Evolutionary conservation across 139 green algal species (phyloP), one percentile per base, ranked within the genome.

Genomic region (Chlorella sp.): DNA sequence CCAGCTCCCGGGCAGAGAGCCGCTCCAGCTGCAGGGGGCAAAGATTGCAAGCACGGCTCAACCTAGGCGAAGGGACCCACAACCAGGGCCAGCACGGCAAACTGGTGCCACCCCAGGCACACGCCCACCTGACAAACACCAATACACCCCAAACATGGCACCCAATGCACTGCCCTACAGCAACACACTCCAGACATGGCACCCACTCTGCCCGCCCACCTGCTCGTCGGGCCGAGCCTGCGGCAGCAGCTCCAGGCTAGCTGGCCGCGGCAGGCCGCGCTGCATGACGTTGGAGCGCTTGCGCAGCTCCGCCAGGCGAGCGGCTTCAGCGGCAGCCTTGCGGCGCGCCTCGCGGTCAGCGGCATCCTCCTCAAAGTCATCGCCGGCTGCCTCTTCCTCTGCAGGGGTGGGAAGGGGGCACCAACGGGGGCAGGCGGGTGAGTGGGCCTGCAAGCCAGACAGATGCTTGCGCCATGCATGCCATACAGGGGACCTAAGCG

Each of bases 331-430:
- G 64, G 92, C 93, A 16, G 88, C 89, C 44, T 85, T 81, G 70
- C 81, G 82, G 26, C 93, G 88, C 25, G 82, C 90, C 60, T 91
- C 87, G 12, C 88, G 79, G 47, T 98, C 96, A 9, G 93, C 96
- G 15, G 93, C 94, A 80, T 98, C 96, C 87, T 97, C 94, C 88
- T 96, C 94, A 76, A 96, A 81, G 4, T 44, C 63, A 12, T 92
- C 91, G 32, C 91, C 91, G 4, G 85, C 64, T 56, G 80, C 68
- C 34, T 94, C 91, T 20, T 83, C 84, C 64, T 90, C 89, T 83
- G 90, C 69, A 23, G 63, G 57, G 21, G 11, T 9, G 13, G 2
- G 7, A 51, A 51, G 44, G 6, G 44, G 44, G 44, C 44, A 51
- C n/a, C n/a, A 9, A 9, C 44, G 44, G 44, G 44, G 38, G 74